Evolutionary conservation across 805 yeast genomes (phyloP), one percentile per base, ranked within the genome.

Genomic region (Schwanniomyces vanrijiae): DNA sequence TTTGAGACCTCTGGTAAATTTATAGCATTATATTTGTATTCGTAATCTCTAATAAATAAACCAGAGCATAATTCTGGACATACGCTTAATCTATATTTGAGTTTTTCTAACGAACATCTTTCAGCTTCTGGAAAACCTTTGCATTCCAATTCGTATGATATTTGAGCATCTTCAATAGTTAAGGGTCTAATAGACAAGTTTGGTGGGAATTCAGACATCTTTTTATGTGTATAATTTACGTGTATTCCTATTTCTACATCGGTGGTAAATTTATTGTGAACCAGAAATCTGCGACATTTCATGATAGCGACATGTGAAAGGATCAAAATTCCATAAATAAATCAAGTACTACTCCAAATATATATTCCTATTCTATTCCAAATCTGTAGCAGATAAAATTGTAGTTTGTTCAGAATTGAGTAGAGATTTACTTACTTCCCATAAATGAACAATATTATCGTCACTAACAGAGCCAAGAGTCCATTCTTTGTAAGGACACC

Each of bases 31-130:
- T 71, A 76, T 51, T 66, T 66, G 56, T 72, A 67, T 25, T 61
- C 72, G 65, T 86, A 86, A 46, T 81, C 81, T 60, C 96, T 76
- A 43, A 90, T 75, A 60, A 92, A 94, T 47, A 94, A 75, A 2
- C 98, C 98, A 5, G 91, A 82, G 54, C 94, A 83, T 47, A 92
- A 78, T 64, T 92, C 99, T 8, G 98, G 98, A 63, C 97, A 91
- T 3, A 73, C 82, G 1, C 77, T 76, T 52, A 92, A 74, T 56
- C 97, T 77, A 71, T 88, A 92, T 53, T 68, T 70, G 45, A 73
- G 65, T 53, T 79, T 83, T 43, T 83, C 89, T n/a, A 59, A 60
- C 10, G 88, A 63, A 38, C 88, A 84, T 48, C 95, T 76, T 68
- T 90, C 96, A 11, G 66, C 61, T 29, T 80, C 82, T 2, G 87